Evolutionary conservation across 2,329 filamentous ascomycete genomes (phyloP), one percentile per base, ranked within the genome.

Genomic region (Didymella keratinophila): DNA sequence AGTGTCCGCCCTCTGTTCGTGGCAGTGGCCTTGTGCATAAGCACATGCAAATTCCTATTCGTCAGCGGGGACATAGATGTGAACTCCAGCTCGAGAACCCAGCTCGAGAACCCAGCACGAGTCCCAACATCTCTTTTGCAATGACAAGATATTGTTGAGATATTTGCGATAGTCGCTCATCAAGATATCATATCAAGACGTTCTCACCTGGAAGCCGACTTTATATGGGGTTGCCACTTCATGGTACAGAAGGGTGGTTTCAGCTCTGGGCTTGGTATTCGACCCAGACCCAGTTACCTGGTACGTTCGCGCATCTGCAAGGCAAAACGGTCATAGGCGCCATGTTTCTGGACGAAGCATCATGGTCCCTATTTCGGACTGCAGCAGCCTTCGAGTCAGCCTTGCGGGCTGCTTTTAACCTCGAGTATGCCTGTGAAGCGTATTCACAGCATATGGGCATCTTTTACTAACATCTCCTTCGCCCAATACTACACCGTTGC

Each of bases 1-100:
- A 43, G 30, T 12, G 39, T 25, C 28, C 4, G 42, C 30, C 27
- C 37, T 36, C 39, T 28, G 28, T 20, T 43, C 12, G 49, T 52
- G 49, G 28, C 28, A 28, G 49, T 52, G 49, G 20, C 49, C 44
- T 28, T 43, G 39, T 36, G 39, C 49, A 44, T 44, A 27, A 18
- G 25, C 27, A 32, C 37, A 43, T 43, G 37, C 39, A 52, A 28
- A 20, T 37, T 23, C 12, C 20, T 28, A 44, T 34, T 52, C 28
- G 39, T 32, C n/a, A 52, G 27, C 20, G 2, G 12, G 16, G 28
- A 3, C n/a, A 7, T 10, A 25, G 37, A 23, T 43, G 34, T 23
- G 47, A 23, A 39, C n/a, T 32, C 25, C 37, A 20, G 20, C 28
- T 3, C 25, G 14, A 28, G 18, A 9, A 18, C 11, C 11, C 25